phyloP scores from a whole-genome alignment of 2,329 filamentous ascomycete species.

The Emericellopsis atlantica region DNA sequence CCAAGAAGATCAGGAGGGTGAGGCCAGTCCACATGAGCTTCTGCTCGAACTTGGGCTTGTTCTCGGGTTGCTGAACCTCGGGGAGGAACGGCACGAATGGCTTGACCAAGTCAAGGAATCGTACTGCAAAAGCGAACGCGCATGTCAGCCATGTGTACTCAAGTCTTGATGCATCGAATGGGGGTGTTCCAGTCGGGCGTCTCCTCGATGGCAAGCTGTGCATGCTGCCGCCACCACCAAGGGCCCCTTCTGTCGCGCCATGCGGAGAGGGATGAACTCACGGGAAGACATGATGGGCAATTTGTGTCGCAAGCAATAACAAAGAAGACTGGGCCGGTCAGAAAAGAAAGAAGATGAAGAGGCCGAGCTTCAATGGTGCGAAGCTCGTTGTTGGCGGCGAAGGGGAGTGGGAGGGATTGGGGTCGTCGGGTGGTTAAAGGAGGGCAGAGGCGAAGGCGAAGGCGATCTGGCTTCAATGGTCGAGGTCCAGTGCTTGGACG shows the following conservation, averaged over 20 bases:
- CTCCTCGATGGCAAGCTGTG: slow-evolving; percentile 7
- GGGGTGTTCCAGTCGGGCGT: slow-evolving; percentile 4
- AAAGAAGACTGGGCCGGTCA: slow-evolving; percentile 23
- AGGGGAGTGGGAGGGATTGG: slow-evolving; percentile 16
- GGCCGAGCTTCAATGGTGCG: slow-evolving; percentile 21
- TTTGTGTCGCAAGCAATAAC: slow-evolving; percentile 10
- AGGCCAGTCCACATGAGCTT: slow-evolving; percentile 92
- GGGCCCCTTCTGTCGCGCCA: too few species aligned
- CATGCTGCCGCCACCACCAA: slow-evolving; percentile 4
- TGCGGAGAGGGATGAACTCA: slow-evolving; percentile 22
- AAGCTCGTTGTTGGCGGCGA: slow-evolving; percentile 9
- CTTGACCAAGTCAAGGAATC: slow-evolving; percentile 99
- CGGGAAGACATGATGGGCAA: slow-evolving; percentile 40
- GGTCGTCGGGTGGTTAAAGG: slow-evolving; percentile 14
- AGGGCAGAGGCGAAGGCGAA: slow-evolving; percentile 17
- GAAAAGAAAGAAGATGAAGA: slow-evolving; percentile 15
- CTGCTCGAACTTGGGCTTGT: slow-evolving; percentile 98
- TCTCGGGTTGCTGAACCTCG: slow-evolving; percentile 97
- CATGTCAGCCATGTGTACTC: slow-evolving; percentile 13
- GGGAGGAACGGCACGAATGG: slow-evolving; percentile 98
- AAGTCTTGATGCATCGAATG: slow-evolving; percentile 12
- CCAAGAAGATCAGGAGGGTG: slow-evolving; percentile 95
- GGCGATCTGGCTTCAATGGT: slow-evolving; percentile 30
- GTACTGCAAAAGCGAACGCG: slow-evolving; percentile 46
- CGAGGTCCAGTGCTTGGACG: not conserved